Base-by-base conservation (phyloP, 805 yeast genomes). In the Yamadazyma endophytica region DNA sequence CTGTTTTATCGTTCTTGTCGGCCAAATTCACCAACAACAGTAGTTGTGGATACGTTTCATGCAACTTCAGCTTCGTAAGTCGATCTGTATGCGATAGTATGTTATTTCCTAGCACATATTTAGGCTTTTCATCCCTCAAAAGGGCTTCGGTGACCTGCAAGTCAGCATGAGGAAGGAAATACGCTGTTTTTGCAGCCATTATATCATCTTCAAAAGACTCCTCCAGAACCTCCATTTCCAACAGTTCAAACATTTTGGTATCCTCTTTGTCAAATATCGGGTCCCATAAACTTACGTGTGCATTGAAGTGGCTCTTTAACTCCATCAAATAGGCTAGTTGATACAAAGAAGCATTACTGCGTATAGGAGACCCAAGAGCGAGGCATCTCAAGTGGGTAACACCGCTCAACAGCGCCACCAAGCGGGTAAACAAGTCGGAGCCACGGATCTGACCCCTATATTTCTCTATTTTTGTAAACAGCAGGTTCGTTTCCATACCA, bases 111-210 rank as follows among this genome's bases (percentile, higher is more conserved):
- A 79, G 50, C 26, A 73, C 39, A 21, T 54, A 46, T n/a, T 24
- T 32, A 2, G 81, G 76, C 20, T 47, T 17, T 14, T 57, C 50
- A 0, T 35, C 15, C 2, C 25, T 24, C 9, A 76, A 30, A 1
- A 77, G 39, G 1, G 16, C n/a, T 24, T 75, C 68, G 1, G 80
- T 72, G 12, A 77, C 45, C 12, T 52, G 61, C 23, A 80, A 53
- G 1, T 87, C 85, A 0, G 89, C 90, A 57, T 84, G 95, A 0
- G 94, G 94, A 28, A 84, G 62, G 46, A 75, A 83, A 50, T 61
- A 81, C 2, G 84, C 53, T 0, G 67, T 58, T 1, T 38, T 28
- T 13, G 1, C 39, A 25, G 7, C 32, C n/a, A 8, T 17, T 4
- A 15, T 13, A 30, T 12, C 12, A 17, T 13, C 31, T 12, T 19